Conservation (phyloP, 345 rosid genomes). For the Arabidopsis arenosa region DNA sequence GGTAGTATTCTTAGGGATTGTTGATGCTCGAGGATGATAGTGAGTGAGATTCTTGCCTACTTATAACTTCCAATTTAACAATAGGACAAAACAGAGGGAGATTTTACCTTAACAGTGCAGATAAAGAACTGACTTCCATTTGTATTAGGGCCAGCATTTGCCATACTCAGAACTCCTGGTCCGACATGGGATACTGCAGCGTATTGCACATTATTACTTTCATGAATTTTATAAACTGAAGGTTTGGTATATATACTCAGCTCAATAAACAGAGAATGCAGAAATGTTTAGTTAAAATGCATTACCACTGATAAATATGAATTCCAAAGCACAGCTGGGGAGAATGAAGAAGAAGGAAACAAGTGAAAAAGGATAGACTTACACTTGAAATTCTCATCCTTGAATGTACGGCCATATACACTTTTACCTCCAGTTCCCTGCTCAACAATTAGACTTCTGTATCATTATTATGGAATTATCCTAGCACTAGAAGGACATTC, state of each 20-base stretch:
- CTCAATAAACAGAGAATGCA: conserved; percentile 3
- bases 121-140: conserved; percentile 98
- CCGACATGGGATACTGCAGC: conserved; percentile 85
- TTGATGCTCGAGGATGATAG: not conserved
- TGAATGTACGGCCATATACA: conserved; percentile 91
- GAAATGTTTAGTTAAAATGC: not conserved
- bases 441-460: conserved; percentile 42
- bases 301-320: conserved; percentile 14
- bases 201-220: conserved; percentile 29
- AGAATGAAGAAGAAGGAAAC: conserved; percentile 12
- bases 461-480: conserved; percentile 25
- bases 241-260: conserved; percentile 1
- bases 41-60: not conserved
- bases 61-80: conserved; percentile 4
- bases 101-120: conserved; percentile 90
- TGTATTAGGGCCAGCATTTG: conserved; percentile 99
- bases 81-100: not conserved
- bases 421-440: conserved; percentile 99
- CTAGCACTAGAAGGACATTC: not conserved
- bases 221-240: not conserved
- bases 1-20: too few relatives aligned
- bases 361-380: conserved; percentile 50
- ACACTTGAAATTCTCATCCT: conserved; percentile 97
- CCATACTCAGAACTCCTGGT: conserved; percentile 98
- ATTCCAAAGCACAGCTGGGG: conserved; percentile 6